Conservation (phyloP, 1,284 basidiomycete species). For the Trichosporon sp. region DNA sequence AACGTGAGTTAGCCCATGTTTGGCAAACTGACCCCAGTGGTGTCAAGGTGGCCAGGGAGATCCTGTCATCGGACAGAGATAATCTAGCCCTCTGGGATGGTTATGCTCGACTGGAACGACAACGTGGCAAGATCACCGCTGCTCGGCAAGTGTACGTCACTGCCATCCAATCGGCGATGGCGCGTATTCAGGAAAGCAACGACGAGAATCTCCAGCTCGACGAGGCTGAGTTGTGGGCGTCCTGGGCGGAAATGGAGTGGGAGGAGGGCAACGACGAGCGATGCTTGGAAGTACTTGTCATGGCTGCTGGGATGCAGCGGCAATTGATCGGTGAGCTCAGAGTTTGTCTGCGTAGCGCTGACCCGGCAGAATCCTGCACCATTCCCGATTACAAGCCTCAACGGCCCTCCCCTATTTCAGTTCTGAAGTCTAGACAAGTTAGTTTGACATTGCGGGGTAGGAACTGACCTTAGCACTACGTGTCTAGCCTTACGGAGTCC, state of each 20-base stretch:
- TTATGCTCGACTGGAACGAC: slow-evolving; percentile 77
- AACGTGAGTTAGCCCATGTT: slow-evolving; percentile 33
- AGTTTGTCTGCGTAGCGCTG: not conserved
- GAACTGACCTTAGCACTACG: slow-evolving; percentile 32
- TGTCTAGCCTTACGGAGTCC: slow-evolving; percentile 21
- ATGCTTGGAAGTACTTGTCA: slow-evolving; percentile 39
- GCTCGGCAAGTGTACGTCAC: slow-evolving; percentile 83
- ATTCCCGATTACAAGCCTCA: slow-evolving; percentile 16
- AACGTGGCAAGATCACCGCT: slow-evolving; percentile 69
- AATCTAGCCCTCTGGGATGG: slow-evolving; percentile 75
- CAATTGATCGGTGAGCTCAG: slow-evolving; percentile 27
- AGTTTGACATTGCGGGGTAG: slow-evolving; percentile 12
- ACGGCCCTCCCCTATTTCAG: slow-evolving; percentile 32
- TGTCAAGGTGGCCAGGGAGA: slow-evolving; percentile 67
- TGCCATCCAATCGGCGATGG: slow-evolving; percentile 51
- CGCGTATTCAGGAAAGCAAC: slow-evolving; percentile 25
- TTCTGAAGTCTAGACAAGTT: slow-evolving; percentile 50
- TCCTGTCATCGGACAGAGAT: slow-evolving; percentile 67
- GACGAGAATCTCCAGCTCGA: slow-evolving; percentile 35
- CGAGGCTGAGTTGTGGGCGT: slow-evolving; percentile 69
- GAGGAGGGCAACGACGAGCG: slow-evolving; percentile 36
- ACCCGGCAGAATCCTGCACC: not conserved
- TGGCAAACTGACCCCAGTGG: slow-evolving; percentile 34
- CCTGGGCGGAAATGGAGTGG: slow-evolving; percentile 86
- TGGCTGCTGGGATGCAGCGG: slow-evolving; percentile 36